phyloP scores from a whole-genome alignment of 2,329 filamentous ascomycete genomes.

The Epichloe gansuensis region DNA sequence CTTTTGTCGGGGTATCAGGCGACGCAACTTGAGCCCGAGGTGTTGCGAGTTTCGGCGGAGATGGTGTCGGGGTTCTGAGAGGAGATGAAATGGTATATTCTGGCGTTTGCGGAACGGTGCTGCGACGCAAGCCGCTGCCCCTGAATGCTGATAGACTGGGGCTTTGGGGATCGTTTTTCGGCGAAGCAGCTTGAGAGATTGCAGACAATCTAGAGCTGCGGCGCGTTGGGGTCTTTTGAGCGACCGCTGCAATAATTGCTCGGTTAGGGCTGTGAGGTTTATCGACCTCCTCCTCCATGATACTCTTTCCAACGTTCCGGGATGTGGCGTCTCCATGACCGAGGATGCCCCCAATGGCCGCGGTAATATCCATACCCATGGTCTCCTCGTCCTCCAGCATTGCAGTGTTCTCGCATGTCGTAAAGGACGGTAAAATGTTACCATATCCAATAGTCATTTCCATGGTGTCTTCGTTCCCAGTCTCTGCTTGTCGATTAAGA shows the following conservation, averaged over 20 bases:
- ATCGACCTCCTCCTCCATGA: conserved; percentile 47
- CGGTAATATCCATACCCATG: conserved; percentile 56
- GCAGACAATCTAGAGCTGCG: conserved; percentile 7
- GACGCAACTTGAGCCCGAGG: conserved; percentile 5
- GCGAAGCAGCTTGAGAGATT: conserved; percentile 17
- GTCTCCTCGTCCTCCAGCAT: conserved; percentile 23
- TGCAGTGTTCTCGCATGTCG: conserved; percentile 20
- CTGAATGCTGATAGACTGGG: conserved; percentile 42
- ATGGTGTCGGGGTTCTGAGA: conserved; percentile 11
- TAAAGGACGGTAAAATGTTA: conserved; percentile 30
- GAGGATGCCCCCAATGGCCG: conserved; percentile 50
- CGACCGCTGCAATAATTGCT: conserved; percentile 17
- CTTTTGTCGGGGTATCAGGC: neutral
- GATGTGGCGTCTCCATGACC: conserved; percentile 17
- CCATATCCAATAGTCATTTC: conserved; percentile 49
- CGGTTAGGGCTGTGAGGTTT: conserved; percentile 32
- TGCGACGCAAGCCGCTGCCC: conserved; percentile 36
- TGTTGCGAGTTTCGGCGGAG: conserved; percentile 13
- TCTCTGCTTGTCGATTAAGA: conserved; percentile 19
- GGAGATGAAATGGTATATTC: conserved; percentile 9
- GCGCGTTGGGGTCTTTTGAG: conserved; percentile 11
- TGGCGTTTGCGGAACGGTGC: conserved; percentile 22
- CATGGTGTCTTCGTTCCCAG: conserved; percentile 21
- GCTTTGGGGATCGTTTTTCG: conserved; percentile 30
- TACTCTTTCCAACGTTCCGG: conserved; percentile 32